Evolutionary conservation across 306 rosid genomes (phyloP), one percentile per base, ranked within the genome.

Genomic region (Erythrophleum fordii): DNA sequence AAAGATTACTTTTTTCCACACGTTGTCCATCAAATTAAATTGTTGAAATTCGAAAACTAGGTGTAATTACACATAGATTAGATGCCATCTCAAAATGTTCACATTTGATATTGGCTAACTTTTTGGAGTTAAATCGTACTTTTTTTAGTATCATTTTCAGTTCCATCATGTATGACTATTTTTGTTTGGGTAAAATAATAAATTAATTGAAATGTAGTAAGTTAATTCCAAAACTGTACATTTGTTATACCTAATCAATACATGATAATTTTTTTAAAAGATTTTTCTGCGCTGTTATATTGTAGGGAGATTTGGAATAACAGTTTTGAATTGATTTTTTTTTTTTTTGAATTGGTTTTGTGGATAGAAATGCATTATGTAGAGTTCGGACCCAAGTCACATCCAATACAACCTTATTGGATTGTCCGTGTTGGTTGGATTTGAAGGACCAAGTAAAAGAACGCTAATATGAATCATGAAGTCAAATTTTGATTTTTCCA

Each of bases 391-490:
- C 81, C 66, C 52, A 83, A 51, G 85, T 77, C 77, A 73, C 66
- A 67, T 86, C 89, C 14, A 9, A 71, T 60, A 28, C 84, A 67
- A 22, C 69, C 13, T 75, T 71, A 73, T 23, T 71, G 75, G 73
- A n/a, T 18, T 48, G 80, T 64, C 41, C 37, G 80, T 45, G 46
- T n/a, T 82, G 8, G 77, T 56, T 86, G 80, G 80, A 65, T 56
- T 53, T 11, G 73, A 62, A 79, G 46, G 69, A 78, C 68, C 22
- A 52, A 28, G 25, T 0, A 74, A 74, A 71, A 42, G 12, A 62
- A 52, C 26, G 49, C 22, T 79, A 16, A 39, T 76, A 76, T n/a
- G 55, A 71, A 79, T 7, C 8, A 5, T 34, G 11, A 45, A 79
- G 82, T 79, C 84, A 76, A 71, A 65, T 17, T 69, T 76, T 59